These are phyloP conservation scores for Blechomonas ayalai DNA, from an alignment of 208 protist genomes.

Conservation along the genomic window DNA sequence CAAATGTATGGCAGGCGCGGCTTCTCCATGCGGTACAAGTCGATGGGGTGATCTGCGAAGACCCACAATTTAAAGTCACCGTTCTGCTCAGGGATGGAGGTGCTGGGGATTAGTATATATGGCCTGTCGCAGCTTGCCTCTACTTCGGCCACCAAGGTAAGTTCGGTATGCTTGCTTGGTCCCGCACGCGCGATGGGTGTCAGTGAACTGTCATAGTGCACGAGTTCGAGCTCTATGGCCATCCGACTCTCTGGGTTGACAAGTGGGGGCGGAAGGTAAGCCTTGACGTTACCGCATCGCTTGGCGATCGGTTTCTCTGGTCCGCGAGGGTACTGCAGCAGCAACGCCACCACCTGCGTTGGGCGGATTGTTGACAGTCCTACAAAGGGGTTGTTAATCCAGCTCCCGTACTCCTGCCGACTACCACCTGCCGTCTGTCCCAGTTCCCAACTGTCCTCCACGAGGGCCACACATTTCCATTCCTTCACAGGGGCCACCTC, in stretches of 20 bases:
- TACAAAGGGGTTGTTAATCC: slow-evolving; percentile 89
- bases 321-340: slow-evolving; percentile 77
- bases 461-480: slow-evolving; percentile 50
- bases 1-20: slow-evolving; percentile 54
- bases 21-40: slow-evolving; percentile 50
- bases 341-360: slow-evolving; percentile 61
- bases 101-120: slow-evolving; percentile 80
- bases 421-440: slow-evolving; percentile 75
- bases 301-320: slow-evolving; percentile 61
- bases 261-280: slow-evolving; percentile 57
- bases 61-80: slow-evolving; percentile 83
- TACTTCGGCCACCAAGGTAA: slow-evolving; percentile 38
- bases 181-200: slow-evolving; percentile 32
- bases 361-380: slow-evolving; percentile 48
- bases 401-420: slow-evolving; percentile 50
- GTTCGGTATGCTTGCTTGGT: slow-evolving; percentile 40
- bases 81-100: slow-evolving; percentile 54
- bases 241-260: slow-evolving; percentile 56
- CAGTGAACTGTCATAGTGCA: slow-evolving; percentile 48
- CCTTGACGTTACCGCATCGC: slow-evolving; percentile 53
- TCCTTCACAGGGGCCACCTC: slow-evolving; percentile 54
- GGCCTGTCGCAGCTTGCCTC: slow-evolving; percentile 26
- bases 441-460: slow-evolving; percentile 73
- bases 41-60: slow-evolving; percentile 64
- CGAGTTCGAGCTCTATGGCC: slow-evolving; percentile 71